Percentiles rank a stretch among this genome's conserved stretches.
These are phyloP conservation scores for Moesziomyces aphidis DNA, from an alignment of 1,284 basidiomycete genomes.

Conservation along the genomic window DNA sequence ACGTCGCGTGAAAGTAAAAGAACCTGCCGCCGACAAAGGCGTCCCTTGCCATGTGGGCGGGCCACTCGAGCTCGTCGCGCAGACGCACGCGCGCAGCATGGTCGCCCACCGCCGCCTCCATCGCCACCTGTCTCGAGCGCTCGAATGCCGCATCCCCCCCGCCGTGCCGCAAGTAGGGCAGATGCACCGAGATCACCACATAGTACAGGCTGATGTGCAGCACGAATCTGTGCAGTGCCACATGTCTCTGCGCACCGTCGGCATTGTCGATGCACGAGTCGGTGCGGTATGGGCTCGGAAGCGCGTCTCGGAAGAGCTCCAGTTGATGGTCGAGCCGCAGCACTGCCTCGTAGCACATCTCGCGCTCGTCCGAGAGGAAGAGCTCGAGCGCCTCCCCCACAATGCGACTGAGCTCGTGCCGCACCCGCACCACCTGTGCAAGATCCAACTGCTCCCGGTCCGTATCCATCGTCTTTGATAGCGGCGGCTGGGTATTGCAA, in stretches of 20 bases:
- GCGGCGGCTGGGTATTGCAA: background rate
- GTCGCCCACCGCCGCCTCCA: constrained; percentile 16
- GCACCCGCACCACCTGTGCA: constrained; percentile 2
- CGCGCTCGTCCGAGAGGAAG: constrained; percentile 12
- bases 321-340: constrained; percentile 13
- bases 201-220: constrained; percentile 14
- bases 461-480: background rate
- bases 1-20: constrained; percentile 35
- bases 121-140: constrained; percentile 10
- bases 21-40: constrained; percentile 23
- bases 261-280: background rate
- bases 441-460: constrained; percentile 1
- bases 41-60: constrained; percentile 14
- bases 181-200: constrained; percentile 20
- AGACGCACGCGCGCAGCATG: constrained; percentile 5
- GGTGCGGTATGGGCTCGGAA: background rate
- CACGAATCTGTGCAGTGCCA: constrained; percentile 19
- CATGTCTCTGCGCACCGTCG: constrained; percentile 7
- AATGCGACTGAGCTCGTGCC: constrained; percentile 14
- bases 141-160: constrained; percentile 11
- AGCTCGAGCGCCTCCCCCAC: constrained; percentile 9
- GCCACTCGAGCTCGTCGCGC: constrained; percentile 10
- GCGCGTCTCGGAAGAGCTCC: background rate
- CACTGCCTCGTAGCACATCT: constrained; percentile 9
- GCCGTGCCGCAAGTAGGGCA: constrained; percentile 24